A percentile compares a stretch with the other conserved stretches of the same genome.
Conservation (phyloP, 2,329 filamentous ascomycete species). For the Calonectria ilicicola region DNA sequence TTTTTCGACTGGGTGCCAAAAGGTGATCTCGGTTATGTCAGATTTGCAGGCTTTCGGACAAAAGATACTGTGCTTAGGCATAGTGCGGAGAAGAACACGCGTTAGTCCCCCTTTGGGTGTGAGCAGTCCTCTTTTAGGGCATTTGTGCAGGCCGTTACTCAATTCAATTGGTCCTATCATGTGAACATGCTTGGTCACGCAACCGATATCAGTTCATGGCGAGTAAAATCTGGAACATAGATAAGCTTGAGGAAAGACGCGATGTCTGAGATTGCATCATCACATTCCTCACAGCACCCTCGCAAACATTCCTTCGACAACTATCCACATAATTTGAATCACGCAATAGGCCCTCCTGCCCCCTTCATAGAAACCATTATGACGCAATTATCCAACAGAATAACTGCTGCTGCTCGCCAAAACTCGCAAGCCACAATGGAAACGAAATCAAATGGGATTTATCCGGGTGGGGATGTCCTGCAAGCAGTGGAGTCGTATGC, state of each 20-base stretch:
- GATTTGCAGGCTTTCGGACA: too few relatives aligned
- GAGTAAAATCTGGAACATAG: too few relatives aligned
- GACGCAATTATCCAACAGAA: background rate
- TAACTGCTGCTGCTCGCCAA: too few relatives aligned
- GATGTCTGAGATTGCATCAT: background rate
- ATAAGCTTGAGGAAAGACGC: background rate
- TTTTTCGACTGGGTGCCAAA: too few relatives aligned
- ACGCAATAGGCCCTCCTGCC: background rate
- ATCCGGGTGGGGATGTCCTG: background rate
- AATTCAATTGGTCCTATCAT: background rate
- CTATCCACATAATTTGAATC: background rate
- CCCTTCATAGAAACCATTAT: too few relatives aligned
- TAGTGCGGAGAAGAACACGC: too few relatives aligned
- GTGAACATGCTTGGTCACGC: background rate
- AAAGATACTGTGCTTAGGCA: too few relatives aligned
- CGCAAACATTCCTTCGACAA: background rate
- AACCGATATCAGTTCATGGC: background rate
- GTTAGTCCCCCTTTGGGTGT: background rate
- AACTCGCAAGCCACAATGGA: background rate
- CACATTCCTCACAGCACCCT: background rate
- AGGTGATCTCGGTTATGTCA: too few relatives aligned
- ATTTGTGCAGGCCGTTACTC: background rate
- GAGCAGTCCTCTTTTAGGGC: background rate
- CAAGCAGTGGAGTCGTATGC: background rate
- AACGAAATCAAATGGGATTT: background rate